Base-by-base conservation (phyloP, 768 basidiomycete genomes). In the Tricholoma sp. region DNA sequence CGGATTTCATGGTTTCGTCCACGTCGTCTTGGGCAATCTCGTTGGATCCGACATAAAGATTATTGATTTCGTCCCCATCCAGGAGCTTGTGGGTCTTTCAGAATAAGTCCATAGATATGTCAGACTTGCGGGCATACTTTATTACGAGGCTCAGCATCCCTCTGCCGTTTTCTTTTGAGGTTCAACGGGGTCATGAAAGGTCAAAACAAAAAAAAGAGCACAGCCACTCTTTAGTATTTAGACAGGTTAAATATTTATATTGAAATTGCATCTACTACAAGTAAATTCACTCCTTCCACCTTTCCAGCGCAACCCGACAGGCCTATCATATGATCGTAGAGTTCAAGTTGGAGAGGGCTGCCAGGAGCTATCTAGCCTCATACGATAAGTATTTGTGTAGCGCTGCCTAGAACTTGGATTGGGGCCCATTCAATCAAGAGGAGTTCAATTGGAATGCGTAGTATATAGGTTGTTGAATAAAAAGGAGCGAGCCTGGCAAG, bases 161-260 rank as follows among this genome's bases (percentile, higher is more conserved):
- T 63, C 49, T 55, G 58, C 49, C 66, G 57, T 53, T 72, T 72
- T 57, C 69, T 66, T 60, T 72, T 70, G 47, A 70, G 60, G 39
- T 61, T 64, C 52, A 58, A 57, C 27, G 61, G 63, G 64, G 69
- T 69, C 57, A 50, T 55, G 29, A 39, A 34, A 11, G 27, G 9
- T 54, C 31, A 54, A 55, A 63, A n/a, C n/a, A 55, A 56, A 27
- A 71, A 70, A 72, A 66, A 57, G 61, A 66, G 64, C 71, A 72
- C 69, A 70, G 71, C 71, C 71, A 72, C 71, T 24, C 6, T 46
- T 4, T 11, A 22, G 3, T 14, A 37, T 11, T 37, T 37, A 27
- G 24, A n/a, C n/a, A n/a, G n/a, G n/a, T n/a, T n/a, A n/a, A n/a
- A n/a, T n/a, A n/a, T n/a, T n/a, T n/a, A n/a, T n/a, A n/a, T n/a